Evolutionary conservation across 1,284 basidiomycete species (phyloP).

Genomic region (Pseudozyma sp.): DNA sequence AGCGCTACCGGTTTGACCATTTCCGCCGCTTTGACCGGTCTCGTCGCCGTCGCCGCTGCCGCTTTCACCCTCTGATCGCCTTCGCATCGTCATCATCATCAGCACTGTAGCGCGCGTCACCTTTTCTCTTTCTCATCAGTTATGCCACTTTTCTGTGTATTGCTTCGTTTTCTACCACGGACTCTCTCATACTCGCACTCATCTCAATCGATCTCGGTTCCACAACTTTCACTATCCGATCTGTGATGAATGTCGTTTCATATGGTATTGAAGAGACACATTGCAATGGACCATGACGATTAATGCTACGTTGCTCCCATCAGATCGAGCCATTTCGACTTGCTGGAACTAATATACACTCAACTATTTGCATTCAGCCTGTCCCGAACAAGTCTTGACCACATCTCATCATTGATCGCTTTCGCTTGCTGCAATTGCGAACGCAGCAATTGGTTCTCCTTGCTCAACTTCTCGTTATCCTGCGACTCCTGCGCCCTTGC

Average conservation of each 20-base stretch:
- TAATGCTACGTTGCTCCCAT: not conserved
- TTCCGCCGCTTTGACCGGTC: constrained; percentile 21
- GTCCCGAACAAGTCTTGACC: constrained; percentile 49
- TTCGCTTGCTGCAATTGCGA: constrained; percentile 58
- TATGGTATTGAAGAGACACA: not conserved
- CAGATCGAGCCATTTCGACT: not conserved
- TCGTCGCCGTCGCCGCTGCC: constrained; percentile 31
- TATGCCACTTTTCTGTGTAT: not conserved
- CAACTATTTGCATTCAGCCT: constrained; percentile 21
- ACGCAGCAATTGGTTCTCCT: constrained; percentile 41
- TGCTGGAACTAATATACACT: constrained; percentile 15
- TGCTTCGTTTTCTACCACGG: constrained; percentile 37
- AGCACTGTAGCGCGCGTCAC: not conserved
- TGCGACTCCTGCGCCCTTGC: constrained; percentile 9
- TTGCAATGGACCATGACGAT: constrained; percentile 2
- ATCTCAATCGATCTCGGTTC: not conserved
- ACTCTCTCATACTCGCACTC: constrained; percentile 15
- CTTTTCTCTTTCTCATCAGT: not conserved
- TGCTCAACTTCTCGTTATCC: constrained; percentile 17
- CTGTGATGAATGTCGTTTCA: not conserved
- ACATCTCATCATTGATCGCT: constrained; percentile 61
- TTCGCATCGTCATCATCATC: not conserved
- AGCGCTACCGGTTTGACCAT: constrained; percentile 20
- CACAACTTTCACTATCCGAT: not conserved
- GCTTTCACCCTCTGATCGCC: constrained; percentile 20